Evolutionary conservation across 164 flowering plant genomes (phyloP), one percentile per base, ranked within the genome.

Genomic region (Vitis labrusca): DNA sequence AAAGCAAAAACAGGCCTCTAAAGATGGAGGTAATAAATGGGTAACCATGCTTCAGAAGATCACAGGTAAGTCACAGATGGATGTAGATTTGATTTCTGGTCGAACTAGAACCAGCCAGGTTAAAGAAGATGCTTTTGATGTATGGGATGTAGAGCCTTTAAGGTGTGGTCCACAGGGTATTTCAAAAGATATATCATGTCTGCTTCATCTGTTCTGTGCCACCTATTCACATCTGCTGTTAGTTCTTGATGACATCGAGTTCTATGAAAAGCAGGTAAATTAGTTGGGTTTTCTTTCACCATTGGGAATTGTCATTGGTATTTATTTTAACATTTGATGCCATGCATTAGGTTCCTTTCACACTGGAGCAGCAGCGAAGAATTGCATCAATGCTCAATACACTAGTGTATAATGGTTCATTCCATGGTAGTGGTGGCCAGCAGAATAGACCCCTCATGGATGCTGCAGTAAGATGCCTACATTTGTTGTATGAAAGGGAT

Each of bases 161-260:
- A 89, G 88, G 76, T 66, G 30, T 67, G 99, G 97, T 61, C 89
- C 89, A 9, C 85, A 77, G 58, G 88, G 89, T 51, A 67, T 93
- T 68, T 78, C 97, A 50, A 88, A 84, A 70, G 92, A 87, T 59
- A 65, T 75, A 65, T 76, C 85, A 49, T 86, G 85, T 74, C 74
- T 91, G 74, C 90, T 95, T 73, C 91, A 90, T 83, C 84, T 95
- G 70, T 95, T 95, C 70, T 90, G 90, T 85, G 91, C 97, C 11
- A 74, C 85, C 65, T 95, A 93, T 83, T 85, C 98, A 47, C 99
- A 93, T 74, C 80, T 95, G 64, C 85, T 95, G 55, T 69, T 95
- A 74, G 85, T 95, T 73, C 97, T 95, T 72, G 99, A 95, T 84
- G 99, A 95, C 82, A 83, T 87, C 50, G 98, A 95, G 71, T 95